phyloP scores from a whole-genome alignment of 768 basidiomycete genomes.

The Tubosaeta sp. region DNA sequence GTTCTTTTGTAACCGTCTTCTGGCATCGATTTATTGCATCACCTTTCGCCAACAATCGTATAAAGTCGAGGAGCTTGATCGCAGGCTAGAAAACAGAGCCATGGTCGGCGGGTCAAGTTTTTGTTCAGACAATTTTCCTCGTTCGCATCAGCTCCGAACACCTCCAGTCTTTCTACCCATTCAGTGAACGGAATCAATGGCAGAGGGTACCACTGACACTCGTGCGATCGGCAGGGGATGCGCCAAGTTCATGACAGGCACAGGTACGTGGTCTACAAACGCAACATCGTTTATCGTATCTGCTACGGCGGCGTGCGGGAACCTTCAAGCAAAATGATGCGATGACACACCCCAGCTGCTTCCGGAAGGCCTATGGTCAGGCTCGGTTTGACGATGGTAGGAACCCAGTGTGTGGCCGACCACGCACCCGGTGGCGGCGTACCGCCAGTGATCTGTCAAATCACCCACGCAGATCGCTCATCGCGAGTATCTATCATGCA shows the following conservation, averaged over 20 bases:
- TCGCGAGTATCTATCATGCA: slow-evolving; percentile 24
- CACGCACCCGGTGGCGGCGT: slow-evolving; percentile 31
- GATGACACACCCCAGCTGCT: slow-evolving; percentile 24
- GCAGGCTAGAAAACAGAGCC: slow-evolving; percentile 25
- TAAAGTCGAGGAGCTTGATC: slow-evolving; percentile 25
- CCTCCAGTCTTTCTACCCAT: slow-evolving; percentile 25
- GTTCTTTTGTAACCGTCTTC: background rate
- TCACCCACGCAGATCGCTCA: slow-evolving; percentile 30
- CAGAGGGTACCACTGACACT: slow-evolving; percentile 23
- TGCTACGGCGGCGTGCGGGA: slow-evolving; percentile 27
- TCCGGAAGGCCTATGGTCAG: slow-evolving; percentile 31
- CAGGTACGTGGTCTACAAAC: slow-evolving; percentile 16
- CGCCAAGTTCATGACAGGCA: slow-evolving; percentile 29
- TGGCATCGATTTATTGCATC: slow-evolving; percentile 11
- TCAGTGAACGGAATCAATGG: slow-evolving; percentile 30
- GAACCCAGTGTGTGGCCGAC: slow-evolving; percentile 36
- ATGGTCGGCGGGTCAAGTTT: background rate
- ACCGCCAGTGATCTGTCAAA: slow-evolving; percentile 37
- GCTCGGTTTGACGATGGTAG: slow-evolving; percentile 34
- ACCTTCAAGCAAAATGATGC: slow-evolving; percentile 8
- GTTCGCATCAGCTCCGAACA: slow-evolving; percentile 2
- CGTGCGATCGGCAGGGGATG: slow-evolving; percentile 30
- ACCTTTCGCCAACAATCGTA: slow-evolving; percentile 15
- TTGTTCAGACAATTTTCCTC: slow-evolving; percentile 13
- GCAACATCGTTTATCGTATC: slow-evolving; percentile 27